Base-by-base conservation (phyloP, 176 grass and related monocot species). In the Musa schizocarpa region DNA sequence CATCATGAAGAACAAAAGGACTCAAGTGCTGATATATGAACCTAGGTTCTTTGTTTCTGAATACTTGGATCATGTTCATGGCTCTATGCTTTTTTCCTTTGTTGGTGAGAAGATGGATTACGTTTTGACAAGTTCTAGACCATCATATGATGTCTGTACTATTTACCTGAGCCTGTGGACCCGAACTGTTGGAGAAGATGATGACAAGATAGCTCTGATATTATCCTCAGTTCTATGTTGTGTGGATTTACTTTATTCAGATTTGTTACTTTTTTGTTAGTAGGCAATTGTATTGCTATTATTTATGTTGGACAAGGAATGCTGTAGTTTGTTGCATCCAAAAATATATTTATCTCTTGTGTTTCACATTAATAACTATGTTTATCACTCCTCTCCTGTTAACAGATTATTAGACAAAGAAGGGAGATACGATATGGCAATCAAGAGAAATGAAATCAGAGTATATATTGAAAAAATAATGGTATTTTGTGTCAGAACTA, bases 401-500 rank as follows among this genome's bases (percentile, higher is more conserved):
- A 58, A 12, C 55, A 72, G 20, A 52, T 71, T 62, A 49, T 52
- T 52, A 48, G 19, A 43, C 34, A 13, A 27, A 26, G 27, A 61
- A 68, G 51, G 14, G n/a, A 23, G 58, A 10, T 57, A 57, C 8
- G 65, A 77, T 8, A 92, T 92, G 90, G 79, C 77, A 69, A 77
- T 43, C n/a, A 21, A 77, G 22, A 13, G 26, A 23, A 78, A 51
- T 8, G 76, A 87, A 52, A 0, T 75, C 25, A 34, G 55, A 64
- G 5, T 52, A 51, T 82, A 57, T 68, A 57, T 87, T 79, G 86
- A 58, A 68, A 89, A 52, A 65, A 50, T 64, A 27, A 11, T 79
- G 43, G 55, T 50, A 70, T 81, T 76, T 6, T 86, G 70, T 1
- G 48, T 84, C 80, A 85, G 90, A 72, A 16, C 81, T 65, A 80